phyloP scores from a whole-genome alignment of 140 eudicot genomes.

The Oenanthe javanica region DNA sequence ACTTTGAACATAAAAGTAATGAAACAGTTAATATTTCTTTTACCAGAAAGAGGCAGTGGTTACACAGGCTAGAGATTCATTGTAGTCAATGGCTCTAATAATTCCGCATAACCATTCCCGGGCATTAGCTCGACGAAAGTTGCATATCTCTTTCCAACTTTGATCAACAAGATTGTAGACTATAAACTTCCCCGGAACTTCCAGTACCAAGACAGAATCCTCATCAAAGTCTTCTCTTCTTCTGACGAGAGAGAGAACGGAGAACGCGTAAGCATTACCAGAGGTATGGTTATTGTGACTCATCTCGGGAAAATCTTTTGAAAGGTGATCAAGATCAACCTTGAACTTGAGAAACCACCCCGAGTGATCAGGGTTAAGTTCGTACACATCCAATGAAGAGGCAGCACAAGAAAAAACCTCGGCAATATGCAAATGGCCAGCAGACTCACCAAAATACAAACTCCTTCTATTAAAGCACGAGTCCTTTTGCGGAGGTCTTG shows the following conservation, averaged over 20 bases:
- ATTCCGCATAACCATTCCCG: neutral
- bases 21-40: neutral
- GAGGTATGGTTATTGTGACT: neutral
- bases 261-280: neutral
- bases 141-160: neutral
- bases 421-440: neutral
- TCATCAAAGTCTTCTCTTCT: neutral
- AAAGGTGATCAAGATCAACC: neutral
- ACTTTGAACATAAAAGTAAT: neutral
- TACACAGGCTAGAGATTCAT: neutral
- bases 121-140: neutral
- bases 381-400: neutral
- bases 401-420: neutral
- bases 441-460: neutral
- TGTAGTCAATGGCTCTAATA: neutral
- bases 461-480: neutral
- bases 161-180: neutral
- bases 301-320: neutral
- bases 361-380: neutral
- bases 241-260: neutral
- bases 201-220: neutral
- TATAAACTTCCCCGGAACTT: neutral
- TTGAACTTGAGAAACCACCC: constrained; percentile 1
- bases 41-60: neutral
- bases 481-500: neutral